Conservation (phyloP, 139 green algal species). For the Haematococcus lacustris region DNA sequence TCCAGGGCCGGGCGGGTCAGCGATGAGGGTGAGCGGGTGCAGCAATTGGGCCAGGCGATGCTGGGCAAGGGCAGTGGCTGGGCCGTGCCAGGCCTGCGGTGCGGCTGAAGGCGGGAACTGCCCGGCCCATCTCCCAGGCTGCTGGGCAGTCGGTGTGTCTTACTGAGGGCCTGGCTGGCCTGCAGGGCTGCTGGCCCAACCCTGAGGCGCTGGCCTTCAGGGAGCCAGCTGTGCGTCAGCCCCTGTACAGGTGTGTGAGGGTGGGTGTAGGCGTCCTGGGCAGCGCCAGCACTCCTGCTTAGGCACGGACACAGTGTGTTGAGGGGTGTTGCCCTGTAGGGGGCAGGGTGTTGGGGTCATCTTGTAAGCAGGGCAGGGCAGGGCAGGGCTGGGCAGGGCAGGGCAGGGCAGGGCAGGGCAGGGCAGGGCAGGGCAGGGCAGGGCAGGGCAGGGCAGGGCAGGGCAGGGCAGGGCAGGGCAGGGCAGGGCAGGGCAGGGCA, state of each 20-base stretch:
- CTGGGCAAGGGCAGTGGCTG: background rate
- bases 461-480: too few relatives aligned
- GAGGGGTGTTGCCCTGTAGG: too few relatives aligned
- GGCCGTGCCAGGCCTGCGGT: background rate
- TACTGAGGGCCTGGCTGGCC: background rate
- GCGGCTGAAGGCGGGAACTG: slow-evolving; percentile 6
- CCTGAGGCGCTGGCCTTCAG: slow-evolving; percentile 23
- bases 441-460: too few relatives aligned
- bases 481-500: too few relatives aligned
- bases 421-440: background rate
- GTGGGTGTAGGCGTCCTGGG: too few relatives aligned
- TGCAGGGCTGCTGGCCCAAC: slow-evolving; percentile 19
- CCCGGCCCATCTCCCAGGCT: background rate
- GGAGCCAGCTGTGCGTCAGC: slow-evolving; percentile 9
- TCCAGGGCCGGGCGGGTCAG: background rate
- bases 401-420: background rate
- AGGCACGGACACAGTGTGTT: too few relatives aligned
- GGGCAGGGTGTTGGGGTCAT: too few relatives aligned
- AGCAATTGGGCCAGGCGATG: background rate
- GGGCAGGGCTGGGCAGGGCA: background rate
- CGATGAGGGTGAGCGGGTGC: background rate
- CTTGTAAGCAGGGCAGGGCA: background rate
- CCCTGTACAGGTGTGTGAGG: slow-evolving; percentile 20
- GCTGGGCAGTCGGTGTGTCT: background rate
- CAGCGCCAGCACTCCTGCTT: too few relatives aligned